Conservation (phyloP, 768 basidiomycete species). For the Suillus placidus region DNA sequence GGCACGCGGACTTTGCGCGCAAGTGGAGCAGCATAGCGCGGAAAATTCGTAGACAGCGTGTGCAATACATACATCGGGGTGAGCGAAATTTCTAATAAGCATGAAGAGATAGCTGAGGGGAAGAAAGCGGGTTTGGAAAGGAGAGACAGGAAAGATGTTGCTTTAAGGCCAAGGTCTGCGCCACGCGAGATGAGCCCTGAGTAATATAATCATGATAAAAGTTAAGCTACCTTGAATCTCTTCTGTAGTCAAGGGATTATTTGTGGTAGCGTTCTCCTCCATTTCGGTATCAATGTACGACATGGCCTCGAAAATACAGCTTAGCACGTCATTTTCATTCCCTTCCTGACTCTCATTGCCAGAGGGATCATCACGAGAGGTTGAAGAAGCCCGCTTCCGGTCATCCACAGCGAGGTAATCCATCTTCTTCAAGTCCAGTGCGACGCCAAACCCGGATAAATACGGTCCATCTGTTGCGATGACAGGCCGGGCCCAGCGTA, state of each 20-base stretch:
- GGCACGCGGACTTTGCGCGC: conserved; percentile 67
- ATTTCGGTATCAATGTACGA: conserved; percentile 31
- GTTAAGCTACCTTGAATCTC: conserved; percentile 55
- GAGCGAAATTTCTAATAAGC: conserved; percentile 25
- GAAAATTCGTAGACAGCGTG: conserved; percentile 85
- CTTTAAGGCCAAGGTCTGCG: conserved; percentile 68
- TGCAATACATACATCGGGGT: conserved; percentile 42
- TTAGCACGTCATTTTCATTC: conserved; percentile 25
- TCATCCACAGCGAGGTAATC: conserved; percentile 97
- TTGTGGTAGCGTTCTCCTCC: conserved; percentile 40
- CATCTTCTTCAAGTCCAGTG: conserved; percentile 93
- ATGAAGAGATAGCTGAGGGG: conserved; percentile 28
- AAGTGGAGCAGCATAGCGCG: conserved; percentile 76
- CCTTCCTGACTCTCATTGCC: conserved; percentile 10
- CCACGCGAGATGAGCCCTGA: not conserved
- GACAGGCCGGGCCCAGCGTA: conserved; percentile 46
- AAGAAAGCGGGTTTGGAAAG: conserved; percentile 52
- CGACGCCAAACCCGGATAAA: conserved; percentile 89
- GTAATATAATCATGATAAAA: not conserved
- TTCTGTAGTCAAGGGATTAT: conserved; percentile 48
- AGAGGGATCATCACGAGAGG: conserved; percentile 5
- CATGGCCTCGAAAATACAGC: conserved; percentile 34
- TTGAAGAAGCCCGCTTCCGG: conserved; percentile 36
- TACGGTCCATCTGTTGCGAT: conserved; percentile 27
- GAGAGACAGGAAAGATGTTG: conserved; percentile 72